phyloP scores from a whole-genome alignment of 768 basidiomycete genomes.

The Hericium erinaceus region DNA sequence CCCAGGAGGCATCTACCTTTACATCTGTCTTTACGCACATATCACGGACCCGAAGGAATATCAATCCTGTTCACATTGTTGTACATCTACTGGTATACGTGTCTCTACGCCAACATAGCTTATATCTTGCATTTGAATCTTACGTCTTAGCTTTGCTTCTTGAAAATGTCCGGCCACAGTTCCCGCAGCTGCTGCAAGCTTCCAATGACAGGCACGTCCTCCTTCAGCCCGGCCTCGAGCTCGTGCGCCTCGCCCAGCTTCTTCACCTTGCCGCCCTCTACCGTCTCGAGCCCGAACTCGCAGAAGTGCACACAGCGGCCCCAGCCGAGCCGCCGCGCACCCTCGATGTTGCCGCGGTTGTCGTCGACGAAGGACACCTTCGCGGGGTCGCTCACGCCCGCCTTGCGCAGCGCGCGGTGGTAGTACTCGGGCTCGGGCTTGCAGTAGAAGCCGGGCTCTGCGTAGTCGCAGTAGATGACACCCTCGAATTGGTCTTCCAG shows the following conservation, averaged over 20 bases:
- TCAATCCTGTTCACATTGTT: not conserved
- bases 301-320: conserved; percentile 67
- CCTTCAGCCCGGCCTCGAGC: conserved; percentile 28
- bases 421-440: conserved; percentile 77
- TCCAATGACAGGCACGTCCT: conserved; percentile 43
- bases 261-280: conserved; percentile 54
- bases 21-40: not conserved
- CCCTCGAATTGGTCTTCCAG: conserved; percentile 67
- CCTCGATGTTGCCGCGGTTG: conserved; percentile 56
- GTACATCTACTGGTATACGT: conserved; percentile 1
- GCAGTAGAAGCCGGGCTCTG: conserved; percentile 55
- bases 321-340: conserved; percentile 62
- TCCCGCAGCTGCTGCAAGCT: conserved; percentile 57
- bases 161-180: conserved; percentile 74
- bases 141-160: conserved; percentile 11
- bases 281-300: conserved; percentile 51
- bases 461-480: conserved; percentile 74
- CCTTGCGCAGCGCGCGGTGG: conserved; percentile 57
- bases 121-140: not conserved
- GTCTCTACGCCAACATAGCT: not conserved
- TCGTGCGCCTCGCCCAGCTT: conserved; percentile 30
- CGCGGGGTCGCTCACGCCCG: conserved; percentile 50
- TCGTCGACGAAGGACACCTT: conserved; percentile 80
- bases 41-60: not conserved
- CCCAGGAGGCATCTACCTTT: not conserved